These are phyloP conservation scores for Beauveria sp. DNA, from an alignment of 2,329 filamentous ascomycete genomes.

Conservation along the genomic window DNA sequence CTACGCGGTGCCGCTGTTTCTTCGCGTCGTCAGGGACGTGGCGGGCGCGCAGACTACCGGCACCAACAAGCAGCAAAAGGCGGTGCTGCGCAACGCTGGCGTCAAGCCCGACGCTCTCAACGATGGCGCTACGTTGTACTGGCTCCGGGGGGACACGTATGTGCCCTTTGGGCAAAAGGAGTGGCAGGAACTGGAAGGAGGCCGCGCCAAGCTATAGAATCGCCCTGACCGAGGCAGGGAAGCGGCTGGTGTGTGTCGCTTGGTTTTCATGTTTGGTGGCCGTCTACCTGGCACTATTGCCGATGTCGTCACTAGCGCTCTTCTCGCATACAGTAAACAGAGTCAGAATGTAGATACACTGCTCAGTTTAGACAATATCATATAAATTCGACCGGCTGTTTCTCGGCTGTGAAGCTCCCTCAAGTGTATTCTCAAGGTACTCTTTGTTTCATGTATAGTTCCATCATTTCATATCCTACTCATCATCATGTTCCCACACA, in stretches of 20 bases:
- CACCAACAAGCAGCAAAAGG: conserved; percentile 86
- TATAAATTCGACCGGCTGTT: not conserved
- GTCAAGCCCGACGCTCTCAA: conserved; percentile 48
- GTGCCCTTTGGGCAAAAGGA: conserved; percentile 57
- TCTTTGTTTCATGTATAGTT: not conserved
- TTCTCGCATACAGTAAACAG: not conserved
- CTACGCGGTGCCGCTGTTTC: conserved; percentile 71
- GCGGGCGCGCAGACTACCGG: conserved; percentile 60
- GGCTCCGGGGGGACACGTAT: conserved; percentile 61
- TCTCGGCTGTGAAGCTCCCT: conserved; percentile 6
- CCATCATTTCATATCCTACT: not conserved
- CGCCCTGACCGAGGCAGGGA: not conserved
- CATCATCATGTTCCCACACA: not conserved
- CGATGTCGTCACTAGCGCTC: not conserved
- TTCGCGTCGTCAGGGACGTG: conserved; percentile 55
- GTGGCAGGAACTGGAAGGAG: conserved; percentile 60
- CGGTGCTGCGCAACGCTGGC: conserved; percentile 61
- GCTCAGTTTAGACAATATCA: not conserved
- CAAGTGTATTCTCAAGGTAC: not conserved
- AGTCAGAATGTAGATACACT: not conserved
- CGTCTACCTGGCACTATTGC: not conserved
- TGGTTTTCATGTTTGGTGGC: not conserved
- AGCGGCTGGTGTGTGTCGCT: not conserved
- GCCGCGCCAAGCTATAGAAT: conserved; percentile 59
- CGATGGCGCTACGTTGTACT: conserved; percentile 44